A percentile compares a stretch with the other conserved stretches of the same genome.
phyloP scores from a whole-genome alignment of 2,329 filamentous ascomycete genomes.

The Rhynchosporium secalis region DNA sequence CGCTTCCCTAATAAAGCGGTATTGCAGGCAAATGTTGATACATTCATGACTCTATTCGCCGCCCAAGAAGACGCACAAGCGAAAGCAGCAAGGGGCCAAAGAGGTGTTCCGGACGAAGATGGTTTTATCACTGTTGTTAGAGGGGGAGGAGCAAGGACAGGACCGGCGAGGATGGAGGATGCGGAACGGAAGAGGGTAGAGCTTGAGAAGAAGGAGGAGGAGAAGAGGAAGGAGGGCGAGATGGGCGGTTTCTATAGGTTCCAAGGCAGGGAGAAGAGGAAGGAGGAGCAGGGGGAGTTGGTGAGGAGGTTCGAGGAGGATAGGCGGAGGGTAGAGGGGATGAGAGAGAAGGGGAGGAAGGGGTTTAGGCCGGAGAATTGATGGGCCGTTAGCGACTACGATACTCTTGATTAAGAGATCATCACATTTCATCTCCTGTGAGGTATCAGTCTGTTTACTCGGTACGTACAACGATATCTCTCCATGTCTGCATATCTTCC shows the following conservation, averaged over 20 bases:
- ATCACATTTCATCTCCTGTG: not conserved
- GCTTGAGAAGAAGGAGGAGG: constrained; percentile 63
- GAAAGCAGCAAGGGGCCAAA: constrained; percentile 62
- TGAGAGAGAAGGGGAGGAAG: constrained; percentile 60
- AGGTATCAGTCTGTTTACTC: not conserved
- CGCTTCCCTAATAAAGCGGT: constrained; percentile 66
- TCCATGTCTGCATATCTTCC: not conserved
- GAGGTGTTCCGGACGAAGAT: constrained; percentile 86
- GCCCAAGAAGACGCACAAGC: constrained; percentile 64
- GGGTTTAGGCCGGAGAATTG: constrained; percentile 54
- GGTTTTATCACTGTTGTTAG: constrained; percentile 91
- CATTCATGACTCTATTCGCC: constrained; percentile 83
- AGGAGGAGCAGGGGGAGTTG: constrained; percentile 69
- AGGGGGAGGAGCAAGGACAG: constrained; percentile 73
- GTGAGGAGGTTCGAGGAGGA: constrained; percentile 76
- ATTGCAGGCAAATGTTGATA: constrained; percentile 75
- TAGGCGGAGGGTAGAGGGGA: constrained; percentile 66
- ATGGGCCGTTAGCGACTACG: constrained; percentile 14
- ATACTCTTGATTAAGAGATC: constrained; percentile 3
- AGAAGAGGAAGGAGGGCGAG: constrained; percentile 55
- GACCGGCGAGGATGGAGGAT: constrained; percentile 73
- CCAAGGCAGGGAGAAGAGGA: constrained; percentile 77
- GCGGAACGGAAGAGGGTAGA: constrained; percentile 59
- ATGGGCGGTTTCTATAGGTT: constrained; percentile 79
- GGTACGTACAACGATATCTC: not conserved